Conservation (phyloP, 805 yeast species). For the Pachysolen tannophilus region DNA sequence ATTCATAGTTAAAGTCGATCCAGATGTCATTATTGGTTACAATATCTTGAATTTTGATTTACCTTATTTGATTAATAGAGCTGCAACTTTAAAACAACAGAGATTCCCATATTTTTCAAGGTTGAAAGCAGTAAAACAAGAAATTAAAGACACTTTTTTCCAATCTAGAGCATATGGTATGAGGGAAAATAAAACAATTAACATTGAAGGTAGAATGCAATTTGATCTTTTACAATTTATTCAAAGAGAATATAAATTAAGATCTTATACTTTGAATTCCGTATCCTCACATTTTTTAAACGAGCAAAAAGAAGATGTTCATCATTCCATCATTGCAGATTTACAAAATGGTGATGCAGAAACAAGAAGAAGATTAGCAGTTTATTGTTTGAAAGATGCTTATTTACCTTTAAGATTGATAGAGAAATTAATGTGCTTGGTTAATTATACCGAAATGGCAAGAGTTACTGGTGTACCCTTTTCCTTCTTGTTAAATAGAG, state of each 20-base stretch:
- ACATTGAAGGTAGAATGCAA: constrained; percentile 95
- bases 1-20: constrained; percentile 77
- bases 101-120: constrained; percentile 87
- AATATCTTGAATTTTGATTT: constrained; percentile 92
- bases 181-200: constrained; percentile 82
- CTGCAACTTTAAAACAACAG: constrained; percentile 55
- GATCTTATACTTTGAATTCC: constrained; percentile 91
- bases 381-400: constrained; percentile 95
- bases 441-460: constrained; percentile 98
- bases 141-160: constrained; percentile 72
- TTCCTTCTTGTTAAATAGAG: constrained; percentile 79
- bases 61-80: constrained; percentile 87
- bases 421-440: constrained; percentile 92
- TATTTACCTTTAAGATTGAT: constrained; percentile 79
- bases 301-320: constrained; percentile 98
- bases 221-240: constrained; percentile 86
- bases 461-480: constrained; percentile 99
- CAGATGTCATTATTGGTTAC: constrained; percentile 96
- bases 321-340: constrained; percentile 92
- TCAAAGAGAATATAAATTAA: constrained; percentile 88
- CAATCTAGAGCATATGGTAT: constrained; percentile 96
- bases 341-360: constrained; percentile 89
- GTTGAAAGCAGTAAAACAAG: constrained; percentile 58
- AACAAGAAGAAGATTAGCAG: constrained; percentile 91
- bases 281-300: constrained; percentile 90